These are phyloP conservation scores for Linnemannia elongata DNA, from an alignment of 192 early-diverging fungal genomes.

Conservation along the genomic window DNA sequence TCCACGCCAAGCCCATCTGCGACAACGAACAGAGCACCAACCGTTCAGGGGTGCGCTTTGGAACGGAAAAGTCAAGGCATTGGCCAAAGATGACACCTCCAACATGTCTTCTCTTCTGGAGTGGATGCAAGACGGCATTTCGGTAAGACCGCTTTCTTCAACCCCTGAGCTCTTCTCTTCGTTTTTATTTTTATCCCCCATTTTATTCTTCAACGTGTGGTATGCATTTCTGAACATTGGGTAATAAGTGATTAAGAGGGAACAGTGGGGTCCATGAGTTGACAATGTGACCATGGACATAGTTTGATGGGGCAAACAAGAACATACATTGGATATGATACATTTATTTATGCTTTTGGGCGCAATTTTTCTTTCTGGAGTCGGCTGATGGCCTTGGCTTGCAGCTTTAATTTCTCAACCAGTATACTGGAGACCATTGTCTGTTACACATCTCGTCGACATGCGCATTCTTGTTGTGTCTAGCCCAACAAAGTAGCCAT, in stretches of 20 bases:
- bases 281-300: slow-evolving; percentile 5
- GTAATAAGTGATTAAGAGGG: background rate
- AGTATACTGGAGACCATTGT: no score
- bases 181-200: no score
- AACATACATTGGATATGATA: background rate
- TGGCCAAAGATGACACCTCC: no score
- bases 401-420: no score
- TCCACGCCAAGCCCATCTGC: background rate
- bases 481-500: no score
- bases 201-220: background rate
- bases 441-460: no score
- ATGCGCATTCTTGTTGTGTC: no score
- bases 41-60: background rate
- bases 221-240: background rate
- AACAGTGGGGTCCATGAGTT: background rate
- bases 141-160: slow-evolving; percentile 10
- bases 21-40: background rate
- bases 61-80: background rate
- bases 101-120: background rate
- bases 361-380: no score
- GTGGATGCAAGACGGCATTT: slow-evolving; percentile 8
- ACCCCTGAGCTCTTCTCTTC: no score
- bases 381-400: no score
- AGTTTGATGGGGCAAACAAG: background rate
- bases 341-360: background rate